Conservation (phyloP, 345 rosid species). For the Lumnitzera littorea region DNA sequence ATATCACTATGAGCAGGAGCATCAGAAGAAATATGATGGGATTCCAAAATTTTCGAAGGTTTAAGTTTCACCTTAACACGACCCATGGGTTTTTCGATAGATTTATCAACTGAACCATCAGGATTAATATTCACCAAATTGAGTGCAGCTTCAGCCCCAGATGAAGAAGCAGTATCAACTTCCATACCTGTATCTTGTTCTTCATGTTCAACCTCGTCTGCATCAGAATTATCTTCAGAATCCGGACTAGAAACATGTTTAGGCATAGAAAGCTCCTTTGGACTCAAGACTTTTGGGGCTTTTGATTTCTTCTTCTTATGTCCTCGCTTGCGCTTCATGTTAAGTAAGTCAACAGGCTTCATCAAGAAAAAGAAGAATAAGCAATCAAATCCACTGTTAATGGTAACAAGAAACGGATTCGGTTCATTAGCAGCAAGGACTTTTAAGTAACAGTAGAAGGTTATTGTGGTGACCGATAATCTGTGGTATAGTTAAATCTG, state of each 20-base stretch:
- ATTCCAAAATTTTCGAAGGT: conserved; percentile 53
- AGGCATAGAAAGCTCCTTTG: conserved; percentile 5
- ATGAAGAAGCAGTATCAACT: conserved; percentile 62
- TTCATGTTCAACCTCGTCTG: conserved; percentile 26
- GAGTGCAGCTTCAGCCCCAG: conserved; percentile 53
- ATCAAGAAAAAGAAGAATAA: too few relatives aligned
- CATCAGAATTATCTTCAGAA: conserved; percentile 34
- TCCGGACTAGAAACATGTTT: conserved; percentile 15
- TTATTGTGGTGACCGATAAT: too few relatives aligned
- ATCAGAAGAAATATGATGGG: conserved; percentile 23
- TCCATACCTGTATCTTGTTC: conserved; percentile 56
- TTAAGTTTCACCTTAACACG: conserved; percentile 81
- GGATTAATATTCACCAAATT: conserved; percentile 40
- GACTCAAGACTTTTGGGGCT: conserved; percentile 11
- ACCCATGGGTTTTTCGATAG: conserved; percentile 36
- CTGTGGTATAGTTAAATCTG: too few relatives aligned
- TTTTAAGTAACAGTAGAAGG: too few relatives aligned
- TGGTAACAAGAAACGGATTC: too few relatives aligned
- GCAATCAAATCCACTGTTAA: not conserved
- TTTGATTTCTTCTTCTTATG: conserved; percentile 55
- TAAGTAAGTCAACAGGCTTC: not conserved
- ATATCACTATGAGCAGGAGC: conserved; percentile 36
- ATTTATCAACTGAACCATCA: conserved; percentile 43
- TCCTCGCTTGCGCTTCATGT: conserved; percentile 68
- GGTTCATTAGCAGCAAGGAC: too few relatives aligned